Percentiles rank a stretch among this genome's conserved stretches.
phyloP scores from a whole-genome alignment of 2,329 filamentous ascomycete genomes.

The Monosporascus ibericus region DNA sequence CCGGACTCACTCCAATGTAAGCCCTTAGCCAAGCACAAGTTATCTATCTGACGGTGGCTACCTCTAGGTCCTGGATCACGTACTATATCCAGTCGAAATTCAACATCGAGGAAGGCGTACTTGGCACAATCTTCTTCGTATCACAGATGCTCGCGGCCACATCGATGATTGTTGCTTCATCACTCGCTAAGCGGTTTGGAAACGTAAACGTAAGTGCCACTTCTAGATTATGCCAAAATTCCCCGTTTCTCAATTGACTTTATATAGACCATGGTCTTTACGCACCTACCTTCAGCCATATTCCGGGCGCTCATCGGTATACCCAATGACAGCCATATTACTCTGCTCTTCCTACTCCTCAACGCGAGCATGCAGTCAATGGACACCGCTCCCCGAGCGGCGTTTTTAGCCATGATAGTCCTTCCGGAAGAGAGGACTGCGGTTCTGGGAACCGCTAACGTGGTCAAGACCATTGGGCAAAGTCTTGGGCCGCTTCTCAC shows the following conservation, averaged over 20 bases:
- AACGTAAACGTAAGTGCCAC: conserved; percentile 58
- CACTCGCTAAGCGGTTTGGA: conserved; percentile 49
- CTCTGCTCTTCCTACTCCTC: conserved; percentile 55
- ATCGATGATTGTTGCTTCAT: conserved; percentile 47
- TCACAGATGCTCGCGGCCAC: conserved; percentile 45
- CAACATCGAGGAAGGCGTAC: conserved; percentile 38
- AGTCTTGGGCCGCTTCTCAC: conserved; percentile 58
- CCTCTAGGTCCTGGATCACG: conserved; percentile 48
- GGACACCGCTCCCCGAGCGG: conserved; percentile 64
- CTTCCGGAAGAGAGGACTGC: conserved; percentile 61
- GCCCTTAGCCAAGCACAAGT: conserved; percentile 44
- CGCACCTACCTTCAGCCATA: conserved; percentile 62
- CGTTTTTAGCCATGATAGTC: conserved; percentile 62
- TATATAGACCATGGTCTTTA: conserved; percentile 66
- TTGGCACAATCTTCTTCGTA: conserved; percentile 50
- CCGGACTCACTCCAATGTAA: conserved; percentile 60
- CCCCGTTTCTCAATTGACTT: conserved; percentile 12
- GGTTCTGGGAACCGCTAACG: conserved; percentile 64
- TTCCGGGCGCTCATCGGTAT: conserved; percentile 58
- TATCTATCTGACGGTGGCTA: conserved; percentile 5
- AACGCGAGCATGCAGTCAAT: conserved; percentile 59
- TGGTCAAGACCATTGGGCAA: conserved; percentile 60
- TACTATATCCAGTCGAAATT: conserved; percentile 49
- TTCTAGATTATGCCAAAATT: conserved; percentile 15
- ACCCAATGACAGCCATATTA: conserved; percentile 44